Evolutionary conservation across 176 grass and related monocot species (phyloP).

Genomic region (Pontederia paniculata): DNA sequence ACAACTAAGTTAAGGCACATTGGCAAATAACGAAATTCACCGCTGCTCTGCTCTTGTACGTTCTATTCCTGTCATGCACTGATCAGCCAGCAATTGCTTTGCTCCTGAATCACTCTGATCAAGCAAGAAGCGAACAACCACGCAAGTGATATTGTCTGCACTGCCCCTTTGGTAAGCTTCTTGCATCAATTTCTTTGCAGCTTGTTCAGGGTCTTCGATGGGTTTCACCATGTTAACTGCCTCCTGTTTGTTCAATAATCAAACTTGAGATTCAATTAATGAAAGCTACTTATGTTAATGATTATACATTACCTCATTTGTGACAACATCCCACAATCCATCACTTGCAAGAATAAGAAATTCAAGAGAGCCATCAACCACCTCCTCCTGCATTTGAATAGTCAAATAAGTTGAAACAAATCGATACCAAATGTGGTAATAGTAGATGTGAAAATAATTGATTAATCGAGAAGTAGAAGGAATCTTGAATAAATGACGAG

Average conservation of each 20-base stretch:
- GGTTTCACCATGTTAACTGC: slow-evolving; percentile 10
- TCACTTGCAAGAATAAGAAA: slow-evolving; percentile 19
- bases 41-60: neutral
- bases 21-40: neutral
- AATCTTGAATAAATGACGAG: neutral
- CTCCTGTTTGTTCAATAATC: neutral
- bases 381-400: slow-evolving; percentile 11
- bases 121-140: neutral
- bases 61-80: neutral
- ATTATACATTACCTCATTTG: slow-evolving; percentile 10
- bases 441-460: too few species aligned
- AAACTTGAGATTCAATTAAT: neutral
- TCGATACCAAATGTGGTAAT: neutral
- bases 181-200: slow-evolving; percentile 2
- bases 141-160: slow-evolving; percentile 8
- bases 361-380: slow-evolving; percentile 9
- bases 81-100: neutral
- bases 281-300: neutral
- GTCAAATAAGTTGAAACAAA: neutral
- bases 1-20: too few species aligned
- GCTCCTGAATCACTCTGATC: neutral
- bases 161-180: slow-evolving; percentile 7
- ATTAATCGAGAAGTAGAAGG: too few species aligned
- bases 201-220: slow-evolving; percentile 7
- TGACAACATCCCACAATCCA: slow-evolving; percentile 18